Evolutionary conservation across 352 stramenopile species (phyloP).

Genomic region (Saprolegnia parasitica): DNA sequence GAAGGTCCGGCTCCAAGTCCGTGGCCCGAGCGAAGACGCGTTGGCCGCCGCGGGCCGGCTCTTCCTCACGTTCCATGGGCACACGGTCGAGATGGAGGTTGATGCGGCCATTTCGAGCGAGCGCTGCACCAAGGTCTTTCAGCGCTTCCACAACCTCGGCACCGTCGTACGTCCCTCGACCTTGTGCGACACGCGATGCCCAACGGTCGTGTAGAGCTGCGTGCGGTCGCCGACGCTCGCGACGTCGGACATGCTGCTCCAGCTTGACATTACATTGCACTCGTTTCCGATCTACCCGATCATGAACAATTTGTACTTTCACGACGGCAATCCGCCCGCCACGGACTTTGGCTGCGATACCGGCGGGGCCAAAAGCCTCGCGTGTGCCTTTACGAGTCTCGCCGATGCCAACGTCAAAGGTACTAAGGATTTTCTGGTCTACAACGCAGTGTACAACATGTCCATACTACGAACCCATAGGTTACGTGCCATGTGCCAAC

Average conservation of each 20-base stretch:
- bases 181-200: neutral
- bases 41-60: slow-evolving; percentile 40
- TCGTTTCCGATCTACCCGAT: slow-evolving; percentile 64
- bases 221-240: slow-evolving; percentile 32
- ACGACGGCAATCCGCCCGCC: slow-evolving; percentile 50
- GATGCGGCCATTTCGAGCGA: slow-evolving; percentile 50
- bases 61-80: slow-evolving; percentile 56
- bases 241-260: slow-evolving; percentile 38
- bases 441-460: too few species aligned
- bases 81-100: slow-evolving; percentile 63
- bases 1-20: slow-evolving; percentile 36
- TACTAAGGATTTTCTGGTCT: neutral
- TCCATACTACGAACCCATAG: neutral
- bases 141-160: slow-evolving; percentile 64
- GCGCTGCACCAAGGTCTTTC: slow-evolving; percentile 53
- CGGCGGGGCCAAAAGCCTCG: slow-evolving; percentile 27
- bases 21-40: neutral
- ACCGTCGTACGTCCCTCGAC: slow-evolving; percentile 38
- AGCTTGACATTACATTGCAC: slow-evolving; percentile 46
- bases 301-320: slow-evolving; percentile 75
- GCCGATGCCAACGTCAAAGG: slow-evolving; percentile 41
- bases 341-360: slow-evolving; percentile 59
- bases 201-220: neutral
- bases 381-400: slow-evolving; percentile 47
- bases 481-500: slow-evolving; percentile 54